These are phyloP conservation scores for Fraxinus excelsior DNA, from an alignment of 257 asterid species.

Conservation along the genomic window DNA sequence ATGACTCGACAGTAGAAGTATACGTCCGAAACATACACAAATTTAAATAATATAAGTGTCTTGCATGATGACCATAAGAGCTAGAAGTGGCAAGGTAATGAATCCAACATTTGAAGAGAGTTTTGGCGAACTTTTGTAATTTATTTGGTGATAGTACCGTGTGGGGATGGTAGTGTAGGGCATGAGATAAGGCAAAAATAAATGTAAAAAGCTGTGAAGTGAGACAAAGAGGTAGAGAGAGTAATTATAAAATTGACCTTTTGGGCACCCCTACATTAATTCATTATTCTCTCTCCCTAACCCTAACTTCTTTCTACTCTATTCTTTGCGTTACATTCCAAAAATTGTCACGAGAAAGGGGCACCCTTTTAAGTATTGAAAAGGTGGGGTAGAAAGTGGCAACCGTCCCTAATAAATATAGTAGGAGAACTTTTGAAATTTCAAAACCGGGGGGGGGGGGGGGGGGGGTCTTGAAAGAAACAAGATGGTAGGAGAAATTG, in stretches of 20 bases:
- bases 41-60: background rate
- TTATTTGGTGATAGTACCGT: conserved; percentile 10
- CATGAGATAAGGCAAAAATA: conserved; percentile 19
- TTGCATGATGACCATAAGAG: background rate
- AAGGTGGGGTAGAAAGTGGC: background rate
- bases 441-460: too few species aligned
- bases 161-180: background rate
- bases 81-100: conserved; percentile 3
- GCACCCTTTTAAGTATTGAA: conserved; percentile 8
- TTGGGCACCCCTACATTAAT: conserved; percentile 15
- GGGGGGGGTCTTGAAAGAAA: too few species aligned
- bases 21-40: too few species aligned
- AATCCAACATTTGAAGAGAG: conserved; percentile 1
- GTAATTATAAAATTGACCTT: conserved; percentile 25
- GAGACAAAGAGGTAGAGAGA: background rate
- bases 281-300: background rate
- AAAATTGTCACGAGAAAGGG: conserved; percentile 17
- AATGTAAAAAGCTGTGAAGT: conserved; percentile 35
- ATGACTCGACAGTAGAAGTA: background rate
- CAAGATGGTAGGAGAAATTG: too few species aligned
- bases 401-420: conserved; percentile 34
- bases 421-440: conserved; percentile 23
- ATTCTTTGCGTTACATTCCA: background rate
- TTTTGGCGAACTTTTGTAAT: conserved; percentile 23
- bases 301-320: background rate